A percentile compares a stretch with the other conserved stretches of the same genome.
These are phyloP conservation scores for Stropharia rugosoannulata DNA, from an alignment of 768 basidiomycete genomes.

Conservation along the genomic window DNA sequence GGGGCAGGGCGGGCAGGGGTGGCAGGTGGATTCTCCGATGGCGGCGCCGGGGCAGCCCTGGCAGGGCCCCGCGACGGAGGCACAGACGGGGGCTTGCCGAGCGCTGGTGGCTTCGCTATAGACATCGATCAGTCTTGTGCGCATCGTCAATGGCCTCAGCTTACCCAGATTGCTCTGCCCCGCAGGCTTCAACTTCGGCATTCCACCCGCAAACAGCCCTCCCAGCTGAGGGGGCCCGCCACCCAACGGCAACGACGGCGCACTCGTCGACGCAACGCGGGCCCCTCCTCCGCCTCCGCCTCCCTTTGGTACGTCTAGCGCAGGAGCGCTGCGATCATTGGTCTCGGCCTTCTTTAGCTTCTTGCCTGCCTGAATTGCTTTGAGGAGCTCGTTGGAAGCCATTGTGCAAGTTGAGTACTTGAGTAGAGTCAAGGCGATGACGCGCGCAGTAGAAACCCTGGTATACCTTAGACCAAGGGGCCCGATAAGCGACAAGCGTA, in stretches of 20 bases:
- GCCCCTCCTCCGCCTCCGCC: slow-evolving; percentile 33
- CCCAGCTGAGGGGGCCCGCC: slow-evolving; percentile 76
- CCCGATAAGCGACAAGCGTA: slow-evolving; percentile 1
- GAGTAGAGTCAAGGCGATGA: neutral
- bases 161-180: slow-evolving; percentile 58
- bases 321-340: slow-evolving; percentile 76
- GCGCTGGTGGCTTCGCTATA: slow-evolving; percentile 57
- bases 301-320: slow-evolving; percentile 34
- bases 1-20: slow-evolving; percentile 19
- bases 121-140: slow-evolving; percentile 5
- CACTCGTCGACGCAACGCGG: slow-evolving; percentile 12
- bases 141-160: slow-evolving; percentile 15
- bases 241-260: slow-evolving; percentile 21
- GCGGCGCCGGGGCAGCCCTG: slow-evolving; percentile 2
- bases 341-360: slow-evolving; percentile 80
- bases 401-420: slow-evolving; percentile 32
- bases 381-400: slow-evolving; percentile 75
- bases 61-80: slow-evolving; percentile 41
- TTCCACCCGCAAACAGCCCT: slow-evolving; percentile 85
- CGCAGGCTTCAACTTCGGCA: slow-evolving; percentile 88
- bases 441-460: slow-evolving; percentile 4
- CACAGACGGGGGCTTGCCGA: slow-evolving; percentile 68
- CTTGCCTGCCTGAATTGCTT: slow-evolving; percentile 83
- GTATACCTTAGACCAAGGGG: neutral
- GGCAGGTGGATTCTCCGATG: slow-evolving; percentile 25